Base-by-base conservation (phyloP, 495 filamentous ascomycete species). In the Staphylotrichum longicolle region DNA sequence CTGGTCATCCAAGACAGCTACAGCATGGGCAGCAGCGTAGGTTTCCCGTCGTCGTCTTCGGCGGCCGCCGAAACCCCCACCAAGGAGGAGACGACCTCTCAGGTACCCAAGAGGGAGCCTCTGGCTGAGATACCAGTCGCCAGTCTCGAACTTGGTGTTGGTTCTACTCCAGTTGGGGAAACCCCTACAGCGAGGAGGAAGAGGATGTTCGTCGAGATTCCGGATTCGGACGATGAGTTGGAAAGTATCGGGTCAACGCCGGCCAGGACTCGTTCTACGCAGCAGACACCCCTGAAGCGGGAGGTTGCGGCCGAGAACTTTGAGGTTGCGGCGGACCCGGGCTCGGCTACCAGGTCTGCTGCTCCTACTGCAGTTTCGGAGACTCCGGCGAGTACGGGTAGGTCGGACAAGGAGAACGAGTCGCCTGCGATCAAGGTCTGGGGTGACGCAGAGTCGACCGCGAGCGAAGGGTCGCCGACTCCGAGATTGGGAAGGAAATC, bases 191-290 rank as follows among this genome's bases (percentile, higher is more conserved):
- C 58, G 12, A 54, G 53, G 37, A 58, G 50, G 37, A 65, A 65
- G 51, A 54, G 59, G 5, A 45, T 40, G 5, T 66, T 65, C 37
- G 37, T 53, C 12, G 75, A 78, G 57, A 72, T 78, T 2, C 74
- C 76, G 5, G 77, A 79, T 57, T 75, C 75, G 5, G 75, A 78
- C 35, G 75, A 77, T 40, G 78, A 80, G 9, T 39, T 68, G 15
- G 65, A 61, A 5, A 66, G 63, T 42, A 20, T 71, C 35, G 62
- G 56, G 8, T 66, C 72, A 0, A 67, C 72, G 5, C 69, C 72
- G 0, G 37, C 57, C 45, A 66, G 58, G 20, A 30, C 63, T 7
- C 47, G 27, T 3, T 54, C 44, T 15, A 41, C 45, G 12, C 41
- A 40, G 9, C 54, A 49, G 39, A 64, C 52, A 11, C 55, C 58